Evolutionary conservation across 192 early-diverging fungal genomes (phyloP).

Genomic region (Chytriomyces sp.): DNA sequence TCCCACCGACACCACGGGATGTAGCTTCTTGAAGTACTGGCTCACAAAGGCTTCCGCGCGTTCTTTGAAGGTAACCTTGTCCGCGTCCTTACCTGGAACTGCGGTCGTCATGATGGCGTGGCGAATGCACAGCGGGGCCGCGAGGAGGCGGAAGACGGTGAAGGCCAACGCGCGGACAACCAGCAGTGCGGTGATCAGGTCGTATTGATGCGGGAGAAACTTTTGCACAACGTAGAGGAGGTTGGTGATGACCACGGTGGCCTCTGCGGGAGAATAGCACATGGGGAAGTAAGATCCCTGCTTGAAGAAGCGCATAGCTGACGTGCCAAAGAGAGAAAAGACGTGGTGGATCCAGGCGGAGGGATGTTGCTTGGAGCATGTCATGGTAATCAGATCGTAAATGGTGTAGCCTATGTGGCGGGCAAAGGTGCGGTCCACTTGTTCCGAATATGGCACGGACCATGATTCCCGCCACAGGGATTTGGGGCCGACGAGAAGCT

Average conservation of each 20-base stretch:
- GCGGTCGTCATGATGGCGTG: constrained; percentile 18
- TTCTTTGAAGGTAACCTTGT: neutral
- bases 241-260: constrained; percentile 38
- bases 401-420: constrained; percentile 33
- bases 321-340: constrained; percentile 29
- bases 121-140: constrained; percentile 15
- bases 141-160: constrained; percentile 26
- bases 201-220: neutral
- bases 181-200: neutral
- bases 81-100: neutral
- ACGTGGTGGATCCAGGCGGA: constrained; percentile 42
- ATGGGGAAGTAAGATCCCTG: constrained; percentile 27
- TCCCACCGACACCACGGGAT: constrained; percentile 24
- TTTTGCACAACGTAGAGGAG: constrained; percentile 28
- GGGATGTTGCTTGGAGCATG: constrained; percentile 17
- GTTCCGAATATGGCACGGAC: constrained; percentile 24
- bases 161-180: constrained; percentile 28
- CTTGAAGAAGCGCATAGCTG: constrained; percentile 22
- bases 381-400: constrained; percentile 35
- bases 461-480: constrained; percentile 3
- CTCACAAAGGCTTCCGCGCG: neutral
- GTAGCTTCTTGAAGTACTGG: constrained; percentile 8
- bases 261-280: constrained; percentile 29
- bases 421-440: constrained; percentile 28
- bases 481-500: no score